Conservation (phyloP, 2,329 filamentous ascomycete genomes). For the Chalara sp. region DNA sequence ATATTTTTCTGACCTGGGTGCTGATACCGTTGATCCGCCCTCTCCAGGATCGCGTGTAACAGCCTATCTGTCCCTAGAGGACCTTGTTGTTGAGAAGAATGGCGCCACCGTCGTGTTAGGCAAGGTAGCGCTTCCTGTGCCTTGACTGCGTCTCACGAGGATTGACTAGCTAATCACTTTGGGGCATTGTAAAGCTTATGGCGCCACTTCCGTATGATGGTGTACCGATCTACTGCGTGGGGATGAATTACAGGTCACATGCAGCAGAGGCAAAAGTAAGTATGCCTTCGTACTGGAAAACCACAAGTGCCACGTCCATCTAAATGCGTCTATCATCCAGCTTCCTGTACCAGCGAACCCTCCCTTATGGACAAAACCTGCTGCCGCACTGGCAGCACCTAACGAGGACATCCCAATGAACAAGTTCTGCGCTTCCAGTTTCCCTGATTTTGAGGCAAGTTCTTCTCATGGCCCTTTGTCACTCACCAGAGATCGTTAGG, state of each 20-base stretch:
- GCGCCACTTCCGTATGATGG: constrained; percentile 43
- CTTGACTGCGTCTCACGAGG: background rate
- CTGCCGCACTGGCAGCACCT: constrained; percentile 1
- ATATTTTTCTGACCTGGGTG: background rate
- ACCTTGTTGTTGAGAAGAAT: background rate
- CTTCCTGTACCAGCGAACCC: background rate
- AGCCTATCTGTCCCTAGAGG: background rate
- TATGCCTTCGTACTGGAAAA: background rate
- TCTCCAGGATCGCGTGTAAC: background rate
- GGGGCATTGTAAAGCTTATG: constrained; percentile 30
- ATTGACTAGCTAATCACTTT: background rate
- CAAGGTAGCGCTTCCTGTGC: background rate
- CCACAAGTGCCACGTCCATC: background rate
- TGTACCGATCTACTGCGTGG: constrained; percentile 52
- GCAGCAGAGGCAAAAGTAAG: constrained; percentile 40
- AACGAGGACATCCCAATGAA: constrained; percentile 3
- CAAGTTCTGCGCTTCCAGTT: constrained; percentile 2
- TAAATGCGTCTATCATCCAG: background rate
- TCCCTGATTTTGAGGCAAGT: constrained; percentile 8
- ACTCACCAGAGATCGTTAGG: background rate
- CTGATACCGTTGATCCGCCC: background rate
- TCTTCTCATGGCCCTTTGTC: background rate
- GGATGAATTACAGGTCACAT: constrained; percentile 45
- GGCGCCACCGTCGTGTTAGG: background rate
- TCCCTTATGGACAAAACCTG: constrained; percentile 7